A percentile compares a stretch with the other conserved stretches of the same genome.
These are phyloP conservation scores for Neurospora africana DNA, from an alignment of 495 filamentous ascomycete species.

Conservation along the genomic window DNA sequence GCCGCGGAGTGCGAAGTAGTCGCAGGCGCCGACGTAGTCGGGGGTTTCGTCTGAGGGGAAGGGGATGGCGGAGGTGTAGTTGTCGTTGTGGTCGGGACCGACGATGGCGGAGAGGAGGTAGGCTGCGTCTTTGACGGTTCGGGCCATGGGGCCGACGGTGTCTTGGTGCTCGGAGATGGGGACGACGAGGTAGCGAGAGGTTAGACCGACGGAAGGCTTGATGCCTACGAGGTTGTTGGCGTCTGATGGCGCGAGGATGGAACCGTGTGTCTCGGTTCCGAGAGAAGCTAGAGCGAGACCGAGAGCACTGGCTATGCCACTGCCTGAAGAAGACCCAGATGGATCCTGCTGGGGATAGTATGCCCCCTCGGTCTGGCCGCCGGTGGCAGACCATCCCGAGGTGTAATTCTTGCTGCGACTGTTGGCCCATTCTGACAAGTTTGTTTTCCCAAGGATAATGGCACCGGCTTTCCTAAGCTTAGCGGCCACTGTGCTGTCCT, in stretches of 20 bases:
- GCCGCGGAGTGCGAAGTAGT: conserved; percentile 50
- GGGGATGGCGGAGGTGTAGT: conserved; percentile 35
- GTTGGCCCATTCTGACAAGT: conserved; percentile 34
- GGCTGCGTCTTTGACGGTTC: conserved; percentile 53
- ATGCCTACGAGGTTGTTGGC: conserved; percentile 42
- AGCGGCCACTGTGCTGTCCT: conserved; percentile 35
- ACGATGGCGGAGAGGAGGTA: conserved; percentile 54
- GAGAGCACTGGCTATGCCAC: conserved; percentile 18
- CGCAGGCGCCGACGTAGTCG: conserved; percentile 34
- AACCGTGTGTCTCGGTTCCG: conserved; percentile 28
- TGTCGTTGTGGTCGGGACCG: conserved; percentile 39
- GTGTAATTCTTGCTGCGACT: conserved; percentile 24
- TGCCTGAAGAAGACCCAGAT: conserved; percentile 20
- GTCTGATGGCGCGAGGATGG: conserved; percentile 28
- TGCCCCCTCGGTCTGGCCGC: conserved; percentile 32
- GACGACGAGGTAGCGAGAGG: conserved; percentile 49
- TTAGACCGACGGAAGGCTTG: conserved; percentile 60
- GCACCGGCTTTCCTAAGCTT: conserved; percentile 39
- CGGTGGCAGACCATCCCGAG: conserved; percentile 36
- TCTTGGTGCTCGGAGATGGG: conserved; percentile 54
- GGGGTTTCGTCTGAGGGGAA: conserved; percentile 21
- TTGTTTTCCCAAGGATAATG: conserved; percentile 41
- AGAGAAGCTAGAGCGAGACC: conserved; percentile 25
- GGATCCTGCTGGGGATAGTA: conserved; percentile 32
- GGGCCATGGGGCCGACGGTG: conserved; percentile 54